Base-by-base conservation (phyloP, 78 protist species). In the Speleostelium caveatum region DNA sequence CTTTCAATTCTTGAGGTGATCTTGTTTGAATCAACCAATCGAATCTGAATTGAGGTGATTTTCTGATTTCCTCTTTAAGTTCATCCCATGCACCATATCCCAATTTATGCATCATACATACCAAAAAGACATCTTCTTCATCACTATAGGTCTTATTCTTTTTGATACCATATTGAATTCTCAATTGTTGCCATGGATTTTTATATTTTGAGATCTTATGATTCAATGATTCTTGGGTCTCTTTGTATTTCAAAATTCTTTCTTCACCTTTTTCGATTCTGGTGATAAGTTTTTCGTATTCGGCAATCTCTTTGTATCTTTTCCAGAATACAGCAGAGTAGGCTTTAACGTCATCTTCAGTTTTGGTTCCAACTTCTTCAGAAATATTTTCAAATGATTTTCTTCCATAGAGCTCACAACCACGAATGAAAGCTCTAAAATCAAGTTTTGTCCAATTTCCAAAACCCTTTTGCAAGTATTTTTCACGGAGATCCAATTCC, bases 11-110 rank as follows among this genome's bases (percentile, higher is more conserved):
- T 6, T 68, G 61, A 0, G 94, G 53, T 21, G 94, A 69, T 32
- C 98, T 68, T 5, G 96, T 86, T 60, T 91, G 93, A 61, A 96
- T 55, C 73, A 87, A 79, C 98, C 98, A 96, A 75, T 96, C 97
- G 73, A 96, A 96, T 26, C 96, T 62, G 90, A 96, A 96, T 35
- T 60, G 94, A 24, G 95, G 88, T 49, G 94, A 68, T 41, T 32
- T 55, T 16, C 94, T 80, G 35, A 96, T 95, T 49, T 78, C 94
- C 30, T 72, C 73, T 45, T 73, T 90, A 22, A 94, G 22, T 7
- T 61, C 79, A 14, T 94, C 96, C 92, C 92, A 94, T 12, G 77
- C 74, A 60, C 96, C 97, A 74, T 73, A 95, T 24, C 97, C 97
- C 2, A 86, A 78, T 53, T 92, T 21, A 24, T 73, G 71, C 41